Conservation (phyloP, 1,284 basidiomycete genomes). For the Porodaedalea pini region DNA sequence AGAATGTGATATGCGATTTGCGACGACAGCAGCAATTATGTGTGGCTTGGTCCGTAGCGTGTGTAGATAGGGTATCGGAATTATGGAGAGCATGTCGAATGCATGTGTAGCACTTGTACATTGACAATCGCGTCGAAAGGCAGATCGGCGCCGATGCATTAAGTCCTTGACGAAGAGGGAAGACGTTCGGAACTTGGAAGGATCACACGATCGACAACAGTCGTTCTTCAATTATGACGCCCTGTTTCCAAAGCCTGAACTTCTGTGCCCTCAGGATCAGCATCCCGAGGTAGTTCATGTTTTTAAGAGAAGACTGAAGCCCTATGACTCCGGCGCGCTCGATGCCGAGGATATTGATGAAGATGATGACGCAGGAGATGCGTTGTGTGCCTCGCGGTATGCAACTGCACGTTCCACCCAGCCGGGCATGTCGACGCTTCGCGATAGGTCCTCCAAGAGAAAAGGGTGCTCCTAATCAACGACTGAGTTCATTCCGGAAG, state of each 20-base stretch:
- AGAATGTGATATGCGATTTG: neutral
- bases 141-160: neutral
- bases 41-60: neutral
- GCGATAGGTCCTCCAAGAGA: constrained; percentile 50
- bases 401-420: constrained; percentile 74
- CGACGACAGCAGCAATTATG: neutral
- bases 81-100: neutral
- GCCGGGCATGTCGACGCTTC: constrained; percentile 75
- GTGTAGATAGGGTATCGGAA: neutral
- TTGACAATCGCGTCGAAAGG: neutral
- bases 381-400: constrained; percentile 31
- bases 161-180: neutral
- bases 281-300: neutral
- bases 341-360: neutral
- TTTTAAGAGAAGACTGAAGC: neutral
- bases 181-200: neutral
- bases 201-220: neutral
- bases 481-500: neutral
- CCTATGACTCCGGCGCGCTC: neutral
- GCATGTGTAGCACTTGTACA: neutral
- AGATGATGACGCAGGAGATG: constrained; percentile 5
- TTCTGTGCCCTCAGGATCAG: neutral
- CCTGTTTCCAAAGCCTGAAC: no score
- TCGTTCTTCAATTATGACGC: neutral
- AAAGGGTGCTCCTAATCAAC: constrained; percentile 61